Evolutionary conservation across 306 rosid species (phyloP).

Genomic region (Cucurbita maxima): DNA sequence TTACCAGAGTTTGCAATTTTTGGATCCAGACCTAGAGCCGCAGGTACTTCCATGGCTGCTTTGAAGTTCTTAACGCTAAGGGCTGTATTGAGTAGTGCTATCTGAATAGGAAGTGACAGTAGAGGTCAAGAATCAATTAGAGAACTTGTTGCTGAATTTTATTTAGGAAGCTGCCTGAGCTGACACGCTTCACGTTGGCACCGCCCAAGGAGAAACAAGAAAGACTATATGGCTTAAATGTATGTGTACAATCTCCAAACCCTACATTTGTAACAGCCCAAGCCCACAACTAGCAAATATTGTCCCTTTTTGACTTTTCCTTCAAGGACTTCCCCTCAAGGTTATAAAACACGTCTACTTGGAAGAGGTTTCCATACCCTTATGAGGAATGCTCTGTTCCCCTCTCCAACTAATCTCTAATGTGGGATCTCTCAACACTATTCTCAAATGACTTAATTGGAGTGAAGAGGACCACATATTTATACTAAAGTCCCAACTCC

Average conservation of each 20-base stretch:
- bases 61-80: slow-evolving; percentile 72
- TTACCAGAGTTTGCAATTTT: slow-evolving; percentile 77
- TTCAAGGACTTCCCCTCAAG: too few relatives aligned
- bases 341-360: too few relatives aligned
- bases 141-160: background rate
- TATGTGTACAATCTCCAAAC: background rate
- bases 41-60: slow-evolving; percentile 95
- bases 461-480: background rate
- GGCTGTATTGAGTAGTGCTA: slow-evolving; percentile 59
- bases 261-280: background rate
- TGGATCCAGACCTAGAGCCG: slow-evolving; percentile 87
- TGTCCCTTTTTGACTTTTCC: too few relatives aligned
- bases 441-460: background rate
- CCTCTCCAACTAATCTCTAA: too few relatives aligned
- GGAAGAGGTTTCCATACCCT: too few relatives aligned
- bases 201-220: background rate
- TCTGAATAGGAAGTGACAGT: slow-evolving; percentile 26
- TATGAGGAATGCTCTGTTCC: too few relatives aligned
- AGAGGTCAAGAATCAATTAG: slow-evolving; percentile 5
- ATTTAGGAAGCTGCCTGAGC: background rate
- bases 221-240: background rate
- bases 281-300: too few relatives aligned
- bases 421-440: background rate
- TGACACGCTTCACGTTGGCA: background rate
- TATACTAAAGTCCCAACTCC: background rate